Conservation (phyloP, 192 early-diverging fungal genomes). For the Chytriomyces sp. region DNA sequence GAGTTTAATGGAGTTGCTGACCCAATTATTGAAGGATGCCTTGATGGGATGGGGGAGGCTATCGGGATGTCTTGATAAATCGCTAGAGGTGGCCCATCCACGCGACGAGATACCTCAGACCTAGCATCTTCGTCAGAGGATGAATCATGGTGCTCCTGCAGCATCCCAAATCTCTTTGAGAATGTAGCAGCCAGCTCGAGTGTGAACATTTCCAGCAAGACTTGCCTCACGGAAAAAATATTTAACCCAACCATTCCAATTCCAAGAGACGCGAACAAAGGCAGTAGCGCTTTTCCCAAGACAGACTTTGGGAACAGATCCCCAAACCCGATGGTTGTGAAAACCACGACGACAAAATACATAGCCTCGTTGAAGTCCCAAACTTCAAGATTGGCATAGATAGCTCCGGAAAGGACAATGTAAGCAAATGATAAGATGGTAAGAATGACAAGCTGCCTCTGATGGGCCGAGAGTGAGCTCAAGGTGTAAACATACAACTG, state of each 20-base stretch:
- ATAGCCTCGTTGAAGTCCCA: slow-evolving; percentile 56
- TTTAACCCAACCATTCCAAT: slow-evolving; percentile 43
- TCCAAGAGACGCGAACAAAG: slow-evolving; percentile 37
- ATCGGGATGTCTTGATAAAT: neutral
- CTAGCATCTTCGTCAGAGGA: neutral
- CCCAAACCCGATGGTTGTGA: slow-evolving; percentile 57
- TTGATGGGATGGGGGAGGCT: too few species aligned
- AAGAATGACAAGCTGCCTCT: slow-evolving; percentile 52
- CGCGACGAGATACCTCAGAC: neutral
- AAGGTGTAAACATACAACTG: slow-evolving; percentile 42
- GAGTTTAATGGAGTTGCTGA: too few species aligned
- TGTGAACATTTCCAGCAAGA: slow-evolving; percentile 51
- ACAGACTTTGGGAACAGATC: slow-evolving; percentile 43
- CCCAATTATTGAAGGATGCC: too few species aligned
- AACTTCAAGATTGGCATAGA: slow-evolving; percentile 46
- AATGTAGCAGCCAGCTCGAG: slow-evolving; percentile 43
- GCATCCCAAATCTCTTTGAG: slow-evolving; percentile 40
- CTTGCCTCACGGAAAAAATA: slow-evolving; percentile 51
- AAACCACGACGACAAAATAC: slow-evolving; percentile 39
- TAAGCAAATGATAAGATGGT: slow-evolving; percentile 44
- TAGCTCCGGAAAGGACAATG: slow-evolving; percentile 22
- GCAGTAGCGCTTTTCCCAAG: slow-evolving; percentile 35
- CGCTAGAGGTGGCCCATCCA: neutral
- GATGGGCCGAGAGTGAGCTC: slow-evolving; percentile 41
- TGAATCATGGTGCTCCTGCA: slow-evolving; percentile 29